A percentile compares a stretch with the other conserved stretches of the same genome.
phyloP scores from a whole-genome alignment of 257 asterid genomes.

The Nicotiana tomentosiformis region DNA sequence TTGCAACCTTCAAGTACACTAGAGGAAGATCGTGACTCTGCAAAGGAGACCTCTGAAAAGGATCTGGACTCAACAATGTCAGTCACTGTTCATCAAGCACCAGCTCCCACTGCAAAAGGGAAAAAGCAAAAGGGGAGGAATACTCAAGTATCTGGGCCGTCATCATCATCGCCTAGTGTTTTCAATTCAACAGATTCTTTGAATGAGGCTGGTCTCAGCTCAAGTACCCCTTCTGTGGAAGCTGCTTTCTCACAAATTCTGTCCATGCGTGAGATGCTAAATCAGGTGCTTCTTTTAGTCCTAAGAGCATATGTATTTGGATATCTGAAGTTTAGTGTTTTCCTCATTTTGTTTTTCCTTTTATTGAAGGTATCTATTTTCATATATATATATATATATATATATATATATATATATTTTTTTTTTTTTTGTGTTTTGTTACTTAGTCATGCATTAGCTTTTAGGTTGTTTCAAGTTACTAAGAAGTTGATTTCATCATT shows the following conservation, averaged over 20 bases:
- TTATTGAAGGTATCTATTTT: neutral
- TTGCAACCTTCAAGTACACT: slow-evolving; percentile 36
- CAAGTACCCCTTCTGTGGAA: slow-evolving; percentile 41
- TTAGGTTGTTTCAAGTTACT: neutral
- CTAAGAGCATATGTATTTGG: neutral
- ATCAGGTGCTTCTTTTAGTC: slow-evolving; percentile 52
- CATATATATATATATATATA: neutral
- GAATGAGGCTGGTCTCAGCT: slow-evolving; percentile 48
- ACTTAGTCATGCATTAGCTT: neutral
- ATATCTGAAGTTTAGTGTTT: neutral
- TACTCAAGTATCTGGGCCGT: slow-evolving; percentile 48
- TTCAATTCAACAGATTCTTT: slow-evolving; percentile 55
- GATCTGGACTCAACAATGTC: slow-evolving; percentile 35
- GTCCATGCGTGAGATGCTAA: slow-evolving; percentile 73
- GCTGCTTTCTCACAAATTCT: slow-evolving; percentile 41
- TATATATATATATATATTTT: neutral
- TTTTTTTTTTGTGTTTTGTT: neutral
- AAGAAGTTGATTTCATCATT: neutral
- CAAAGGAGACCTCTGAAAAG: slow-evolving; percentile 42
- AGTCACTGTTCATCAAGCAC: slow-evolving; percentile 35
- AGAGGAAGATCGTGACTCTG: slow-evolving; percentile 42
- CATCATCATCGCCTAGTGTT: slow-evolving; percentile 46
- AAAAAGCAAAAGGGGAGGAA: slow-evolving; percentile 75
- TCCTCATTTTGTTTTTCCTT: neutral
- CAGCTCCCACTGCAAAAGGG: slow-evolving; percentile 49